phyloP scores from a whole-genome alignment of 1,284 basidiomycete genomes.

The Ceratobasidium sp. region DNA sequence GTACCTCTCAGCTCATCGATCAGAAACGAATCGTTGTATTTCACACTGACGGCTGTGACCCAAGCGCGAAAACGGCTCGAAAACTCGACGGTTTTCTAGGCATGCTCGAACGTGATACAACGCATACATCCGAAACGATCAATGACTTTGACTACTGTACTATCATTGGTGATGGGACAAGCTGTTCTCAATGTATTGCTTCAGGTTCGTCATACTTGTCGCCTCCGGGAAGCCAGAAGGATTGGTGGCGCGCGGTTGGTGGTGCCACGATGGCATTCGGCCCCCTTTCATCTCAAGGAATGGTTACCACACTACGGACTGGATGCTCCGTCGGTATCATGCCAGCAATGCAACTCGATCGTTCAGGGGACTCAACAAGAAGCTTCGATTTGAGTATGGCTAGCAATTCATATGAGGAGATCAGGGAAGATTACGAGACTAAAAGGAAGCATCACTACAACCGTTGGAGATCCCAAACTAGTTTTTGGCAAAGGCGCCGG shows the following conservation, averaged over 20 bases:
- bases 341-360: neutral
- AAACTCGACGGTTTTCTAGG: conserved; percentile 50
- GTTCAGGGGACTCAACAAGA: neutral
- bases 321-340: conserved; percentile 44
- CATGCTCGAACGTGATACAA: neutral
- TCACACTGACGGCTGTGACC: conserved; percentile 52
- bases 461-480: conserved; percentile 9
- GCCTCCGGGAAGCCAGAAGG: neutral
- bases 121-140: neutral
- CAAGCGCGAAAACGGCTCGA: conserved; percentile 51
- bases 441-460: conserved; percentile 20
- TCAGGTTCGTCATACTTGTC: neutral
- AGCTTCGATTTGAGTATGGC: neutral
- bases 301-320: conserved; percentile 53
- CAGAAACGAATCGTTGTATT: conserved; percentile 53
- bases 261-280: conserved; percentile 57
- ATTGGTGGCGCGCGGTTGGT: conserved; percentile 54
- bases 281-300: conserved; percentile 57
- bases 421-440: conserved; percentile 19
- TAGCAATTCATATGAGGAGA: neutral
- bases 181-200: neutral
- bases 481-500: conserved; percentile 22
- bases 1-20: conserved; percentile 52
- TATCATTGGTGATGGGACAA: neutral
- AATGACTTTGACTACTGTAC: neutral